Conservation (phyloP, 148 eudicot species). For the Polygonum maritimum region DNA sequence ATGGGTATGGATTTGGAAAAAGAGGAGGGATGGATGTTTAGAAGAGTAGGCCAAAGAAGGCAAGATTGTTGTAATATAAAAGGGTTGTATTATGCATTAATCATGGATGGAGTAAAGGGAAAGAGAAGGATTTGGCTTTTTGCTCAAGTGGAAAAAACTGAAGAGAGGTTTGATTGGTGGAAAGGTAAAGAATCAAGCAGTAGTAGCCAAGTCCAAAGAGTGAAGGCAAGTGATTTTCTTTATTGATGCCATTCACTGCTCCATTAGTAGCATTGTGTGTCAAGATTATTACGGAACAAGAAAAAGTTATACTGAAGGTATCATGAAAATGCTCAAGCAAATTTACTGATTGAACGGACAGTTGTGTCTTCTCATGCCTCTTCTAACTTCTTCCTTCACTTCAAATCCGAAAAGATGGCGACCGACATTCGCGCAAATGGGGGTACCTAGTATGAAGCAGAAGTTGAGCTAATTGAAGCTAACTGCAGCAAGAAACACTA, state of each 20-base stretch:
- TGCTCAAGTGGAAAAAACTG: not conserved
- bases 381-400: too few species aligned
- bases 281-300: too few species aligned
- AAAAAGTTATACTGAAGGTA: too few species aligned
- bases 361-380: too few species aligned
- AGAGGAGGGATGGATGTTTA: not conserved
- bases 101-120: conserved; percentile 13
- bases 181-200: conserved; percentile 52
- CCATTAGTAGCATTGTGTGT: too few species aligned
- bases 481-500: too few species aligned
- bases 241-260: conserved; percentile 10
- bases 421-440: too few species aligned
- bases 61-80: not conserved
- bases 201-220: conserved; percentile 18
- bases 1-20: conserved; percentile 11
- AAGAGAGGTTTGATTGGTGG: conserved; percentile 19
- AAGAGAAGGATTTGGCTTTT: conserved; percentile 10
- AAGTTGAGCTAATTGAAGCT: too few species aligned
- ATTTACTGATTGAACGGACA: too few species aligned
- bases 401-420: too few species aligned
- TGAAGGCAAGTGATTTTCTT: conserved; percentile 58
- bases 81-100: not conserved
- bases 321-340: too few species aligned
- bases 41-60: not conserved
- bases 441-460: too few species aligned